Base-by-base conservation (phyloP, 176 grass and related monocot species). In the Raddia distichophylla region DNA sequence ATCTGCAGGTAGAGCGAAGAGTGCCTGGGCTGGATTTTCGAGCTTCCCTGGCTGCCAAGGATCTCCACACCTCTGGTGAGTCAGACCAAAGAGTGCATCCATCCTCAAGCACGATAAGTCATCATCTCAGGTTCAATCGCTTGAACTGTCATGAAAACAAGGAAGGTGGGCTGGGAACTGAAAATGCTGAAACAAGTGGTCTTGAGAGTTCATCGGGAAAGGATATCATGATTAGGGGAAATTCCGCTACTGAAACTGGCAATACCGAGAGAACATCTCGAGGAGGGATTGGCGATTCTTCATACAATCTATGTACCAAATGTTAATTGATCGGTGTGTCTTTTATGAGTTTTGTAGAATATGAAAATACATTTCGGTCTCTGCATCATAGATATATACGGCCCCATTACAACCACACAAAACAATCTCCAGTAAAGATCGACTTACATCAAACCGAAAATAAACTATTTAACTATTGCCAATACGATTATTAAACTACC, bases 61-160 rank as follows among this genome's bases (percentile, higher is more conserved):
- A 87, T 81, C 32, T 91, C 72, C 75, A 37, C 22, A 50, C 81
- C 40, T 72, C 70, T 27, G 55, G 68, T 8, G 85, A 87, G 51
- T 48, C 56, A 14, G 80, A 83, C 71, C 81, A 64, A 83, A 91
- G 75, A 74, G 61, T 81, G 42, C 86, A 88, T 63, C 80, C 86
- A 0, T 79, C 86, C 86, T 91, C 90, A 67, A 91, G 86, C 78
- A 88, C 90, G 35, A 88, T 88, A 88, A 88, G 68, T 77, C 82
- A 88, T 54, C 90, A 78, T 52, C 73, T 86, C 60, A 70, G 86
- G 7, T 91, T 85, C 62, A 82, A 82, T 37, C 82, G 85, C 74
- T 35, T 85, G 5, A 82, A 77, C 58, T 82, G 74, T 34, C 67
- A 81, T 45, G 78, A 85, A 33, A 81, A 69, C 78, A 91, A 78